Evolutionary conservation across 129 eudicot genomes (phyloP).

Genomic region (Lactuca saligna): DNA sequence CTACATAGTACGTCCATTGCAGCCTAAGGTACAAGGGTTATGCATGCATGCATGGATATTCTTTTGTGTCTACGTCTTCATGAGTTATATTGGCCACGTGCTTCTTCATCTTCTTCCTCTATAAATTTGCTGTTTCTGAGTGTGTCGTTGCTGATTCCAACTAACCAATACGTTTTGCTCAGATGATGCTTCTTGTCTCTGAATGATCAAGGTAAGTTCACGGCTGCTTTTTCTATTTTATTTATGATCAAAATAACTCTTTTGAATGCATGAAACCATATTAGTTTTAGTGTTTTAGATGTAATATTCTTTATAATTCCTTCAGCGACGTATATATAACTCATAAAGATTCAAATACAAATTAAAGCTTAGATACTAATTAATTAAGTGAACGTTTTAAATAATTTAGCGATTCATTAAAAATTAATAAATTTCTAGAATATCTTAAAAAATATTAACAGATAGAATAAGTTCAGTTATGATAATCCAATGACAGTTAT

Average conservation of each 20-base stretch:
- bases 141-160: slow-evolving; percentile 21
- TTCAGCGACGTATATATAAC: background rate
- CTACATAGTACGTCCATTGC: slow-evolving; percentile 2
- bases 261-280: background rate
- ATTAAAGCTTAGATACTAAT: too few species aligned
- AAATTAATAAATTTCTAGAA: too few species aligned
- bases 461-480: too few species aligned
- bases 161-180: background rate
- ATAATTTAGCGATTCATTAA: too few species aligned
- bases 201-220: background rate
- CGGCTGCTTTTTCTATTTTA: background rate
- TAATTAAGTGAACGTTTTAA: too few species aligned
- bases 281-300: background rate
- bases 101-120: slow-evolving; percentile 4
- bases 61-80: slow-evolving; percentile 3
- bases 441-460: too few species aligned
- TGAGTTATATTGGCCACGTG: slow-evolving; percentile 28
- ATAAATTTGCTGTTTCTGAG: slow-evolving; percentile 22
- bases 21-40: slow-evolving; percentile 20
- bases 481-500: too few species aligned
- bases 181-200: slow-evolving; percentile 16
- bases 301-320: background rate
- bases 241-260: background rate
- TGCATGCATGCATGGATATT: slow-evolving; percentile 17
- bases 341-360: too few species aligned